Evolutionary conservation across 2,329 filamentous ascomycete species (phyloP), one percentile per base, ranked within the genome.

Genomic region (Ophiostoma triangulosporum): DNA sequence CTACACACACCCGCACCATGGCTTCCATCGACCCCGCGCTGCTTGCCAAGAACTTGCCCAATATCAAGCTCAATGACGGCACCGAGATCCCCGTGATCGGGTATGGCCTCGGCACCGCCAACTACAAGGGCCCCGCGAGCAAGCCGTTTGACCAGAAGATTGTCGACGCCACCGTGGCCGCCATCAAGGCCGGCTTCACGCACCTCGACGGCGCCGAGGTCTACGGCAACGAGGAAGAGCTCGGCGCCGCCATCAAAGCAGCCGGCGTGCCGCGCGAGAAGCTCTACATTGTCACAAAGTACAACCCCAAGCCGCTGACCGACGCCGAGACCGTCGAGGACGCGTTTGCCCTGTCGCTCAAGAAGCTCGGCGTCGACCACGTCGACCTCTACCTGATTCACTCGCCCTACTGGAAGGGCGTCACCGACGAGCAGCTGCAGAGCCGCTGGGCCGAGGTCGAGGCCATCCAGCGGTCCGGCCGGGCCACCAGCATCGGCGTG

Each of bases 181-280:
- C 86, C 31, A 83, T 88, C 61, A 75, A 77, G 53, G 66, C 78
- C n/a, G 85, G 83, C 24, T 89, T 82, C 65, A 73, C 74, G 55
- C 85, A 90, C 62, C 72, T 90, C 3, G 86, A 91, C 64, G 80
- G 85, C 43, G 86, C 86, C 20, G 81, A 90, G 70, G 78, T 69
- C 14, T 83, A 84, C 63, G 71, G 73, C 50, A 84, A 82, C 60
- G 81, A 90, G 66, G 68, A 75, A 58, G 84, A 88, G 64, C 78
- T 89, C 24, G 86, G 85, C 56, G 70, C 72, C 31, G 85, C 83
- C 50, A 87, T 89, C 71, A 81, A 81, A 65, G 75, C 79, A 50
- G 76, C 76, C 26, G 77, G 77, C 50, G 63, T 88, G 2, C 77
- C 83, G 4, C 77, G 85, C 33, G 75, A 80, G 60, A 70, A 82